Base-by-base conservation (phyloP, 2,329 filamentous ascomycete genomes). In the Aspergillus ruber region DNA sequence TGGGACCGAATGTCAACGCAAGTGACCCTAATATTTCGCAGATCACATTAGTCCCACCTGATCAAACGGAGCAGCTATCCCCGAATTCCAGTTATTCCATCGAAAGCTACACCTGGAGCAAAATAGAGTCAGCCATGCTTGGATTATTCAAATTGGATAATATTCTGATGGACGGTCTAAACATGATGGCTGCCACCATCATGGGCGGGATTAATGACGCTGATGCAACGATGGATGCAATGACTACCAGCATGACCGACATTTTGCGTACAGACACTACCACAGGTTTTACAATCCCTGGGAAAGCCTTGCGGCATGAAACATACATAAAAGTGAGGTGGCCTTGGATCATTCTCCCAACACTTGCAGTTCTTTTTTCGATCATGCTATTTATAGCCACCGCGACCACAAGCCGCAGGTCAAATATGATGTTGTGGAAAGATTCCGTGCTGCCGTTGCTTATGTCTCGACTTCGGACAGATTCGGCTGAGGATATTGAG, bases 241-340 rank as follows among this genome's bases (percentile, higher is more conserved):
- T 56, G 54, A 27, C 49, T 25, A 54, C 45, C 2, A 56, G 52
- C 25, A 41, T 56, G 20, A 56, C 54, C 4, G 42, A 55, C 36
- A n/a, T 13, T 21, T 40, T 57, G 7, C 54, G 53, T 12, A 5
- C 40, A 3, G 60, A 57, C 39, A 12, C 6, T 35, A 12, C 6
- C 7, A 33, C 47, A 4, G 50, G 50, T 4, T 50, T 40, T 2
- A 35, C 45, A 7, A 42, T 58, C 13, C 20, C 20, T 0, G 63
- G 63, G 3, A 27, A 47, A 5, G 58, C 56, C 1, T 60, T 49
- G 27, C 38, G 47, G 7, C 46, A 41, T n/a, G 57, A 62, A 49
- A 60, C 58, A 4, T 66, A 56, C 23, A 57, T 62, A 32, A 45
- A 54, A n/a, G 61, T 67, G 7, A 54, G 55, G 10, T 67, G 65